Conservation (phyloP, 2,329 filamentous ascomycete genomes). For the Lithohypha guttulata region DNA sequence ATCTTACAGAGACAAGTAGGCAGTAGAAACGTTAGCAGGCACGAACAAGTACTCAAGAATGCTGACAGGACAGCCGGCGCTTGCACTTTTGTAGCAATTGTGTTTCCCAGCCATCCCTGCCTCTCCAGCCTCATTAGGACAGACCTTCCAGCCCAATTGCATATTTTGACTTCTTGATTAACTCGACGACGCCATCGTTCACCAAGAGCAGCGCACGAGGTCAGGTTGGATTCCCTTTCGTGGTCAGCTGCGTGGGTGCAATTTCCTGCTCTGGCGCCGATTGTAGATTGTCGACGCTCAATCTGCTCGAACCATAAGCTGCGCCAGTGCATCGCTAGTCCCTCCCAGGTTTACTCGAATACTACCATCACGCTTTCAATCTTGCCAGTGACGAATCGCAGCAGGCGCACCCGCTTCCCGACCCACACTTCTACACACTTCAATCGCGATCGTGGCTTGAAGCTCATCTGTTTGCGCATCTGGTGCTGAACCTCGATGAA, state of each 20-base stretch:
- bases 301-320: conserved; percentile 6
- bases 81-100: conserved; percentile 2
- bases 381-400: conserved; percentile 2
- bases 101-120: not conserved
- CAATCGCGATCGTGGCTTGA: not conserved
- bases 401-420: not conserved
- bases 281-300: not conserved
- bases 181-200: no score
- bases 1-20: no score
- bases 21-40: no score
- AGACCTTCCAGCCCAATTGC: not conserved
- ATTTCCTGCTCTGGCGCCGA: not conserved
- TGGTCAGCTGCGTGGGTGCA: no score
- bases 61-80: not conserved
- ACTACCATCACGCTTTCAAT: conserved; percentile 1
- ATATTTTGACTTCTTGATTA: no score
- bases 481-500: not conserved
- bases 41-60: no score
- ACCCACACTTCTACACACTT: not conserved
- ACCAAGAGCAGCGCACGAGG: no score
- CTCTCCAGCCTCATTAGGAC: not conserved
- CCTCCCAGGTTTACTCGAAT: not conserved
- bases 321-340: conserved; percentile 1
- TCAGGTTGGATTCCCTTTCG: no score
- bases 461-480: not conserved